These are phyloP conservation scores for Wolfiporia cocos DNA, from an alignment of 1,284 basidiomycete species.

Conservation along the genomic window DNA sequence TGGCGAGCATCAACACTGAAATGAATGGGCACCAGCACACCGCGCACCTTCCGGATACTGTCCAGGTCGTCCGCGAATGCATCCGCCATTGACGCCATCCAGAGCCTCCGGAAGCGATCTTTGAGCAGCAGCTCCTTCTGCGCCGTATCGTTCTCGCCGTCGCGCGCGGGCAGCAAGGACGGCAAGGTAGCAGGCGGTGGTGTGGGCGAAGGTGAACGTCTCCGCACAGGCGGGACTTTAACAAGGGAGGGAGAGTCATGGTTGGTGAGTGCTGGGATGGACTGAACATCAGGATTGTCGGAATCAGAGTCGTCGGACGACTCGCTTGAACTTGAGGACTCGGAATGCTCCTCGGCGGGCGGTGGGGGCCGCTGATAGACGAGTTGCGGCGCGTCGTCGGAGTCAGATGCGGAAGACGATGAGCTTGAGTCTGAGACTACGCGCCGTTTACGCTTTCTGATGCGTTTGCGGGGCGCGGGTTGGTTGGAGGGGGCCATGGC, in stretches of 20 bases:
- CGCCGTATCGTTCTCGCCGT: constrained; percentile 22
- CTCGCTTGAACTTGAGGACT: constrained; percentile 12
- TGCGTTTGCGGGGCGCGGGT: constrained; percentile 23
- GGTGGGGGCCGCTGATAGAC: too few relatives aligned
- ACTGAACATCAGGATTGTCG: too few relatives aligned
- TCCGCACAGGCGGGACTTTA: constrained; percentile 11
- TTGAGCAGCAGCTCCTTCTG: constrained; percentile 48
- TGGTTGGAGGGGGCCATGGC: constrained; percentile 18
- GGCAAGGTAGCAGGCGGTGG: constrained; percentile 44
- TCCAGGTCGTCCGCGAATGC: constrained; percentile 75
- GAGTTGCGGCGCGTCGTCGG: too few relatives aligned
- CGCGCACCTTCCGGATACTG: constrained; percentile 62
- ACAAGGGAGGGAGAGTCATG: too few relatives aligned
- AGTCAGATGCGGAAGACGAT: constrained; percentile 24
- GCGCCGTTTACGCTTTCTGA: constrained; percentile 34
- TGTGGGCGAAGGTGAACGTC: constrained; percentile 42
- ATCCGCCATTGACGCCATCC: constrained; percentile 75
- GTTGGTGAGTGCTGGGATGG: too few relatives aligned
- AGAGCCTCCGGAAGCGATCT: constrained; percentile 68
- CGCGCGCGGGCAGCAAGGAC: constrained; percentile 39
- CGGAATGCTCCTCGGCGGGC: constrained; percentile 9
- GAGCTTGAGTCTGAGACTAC: constrained; percentile 32
- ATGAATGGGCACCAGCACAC: neutral
- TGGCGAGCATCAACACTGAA: neutral
- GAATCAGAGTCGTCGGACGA: constrained; percentile 17